phyloP scores from a whole-genome alignment of 2,329 filamentous ascomycete species.

The Trichocomaceae sp. region DNA sequence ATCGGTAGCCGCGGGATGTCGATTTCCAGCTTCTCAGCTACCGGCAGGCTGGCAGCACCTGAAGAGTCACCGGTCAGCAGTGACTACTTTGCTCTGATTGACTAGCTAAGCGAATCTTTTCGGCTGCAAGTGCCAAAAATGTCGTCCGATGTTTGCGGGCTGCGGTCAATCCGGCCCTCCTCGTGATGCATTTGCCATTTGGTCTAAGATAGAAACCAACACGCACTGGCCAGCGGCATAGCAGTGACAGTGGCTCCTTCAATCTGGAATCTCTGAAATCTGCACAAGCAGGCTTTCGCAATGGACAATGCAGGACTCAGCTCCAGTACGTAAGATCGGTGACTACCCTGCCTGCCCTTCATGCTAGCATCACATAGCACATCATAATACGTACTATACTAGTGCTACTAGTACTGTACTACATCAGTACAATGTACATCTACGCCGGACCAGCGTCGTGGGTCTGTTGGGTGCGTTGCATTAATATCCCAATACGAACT shows the following conservation, averaged over 20 bases:
- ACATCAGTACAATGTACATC: not conserved
- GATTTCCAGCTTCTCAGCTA: not conserved
- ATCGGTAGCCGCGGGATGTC: slow-evolving; percentile 7
- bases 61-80: not conserved
- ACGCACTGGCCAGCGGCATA: no score
- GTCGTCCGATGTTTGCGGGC: slow-evolving; percentile 2
- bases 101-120: not conserved
- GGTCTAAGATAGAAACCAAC: no score
- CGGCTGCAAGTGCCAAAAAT: not conserved
- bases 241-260: not conserved
- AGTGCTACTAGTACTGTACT: no score
- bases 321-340: slow-evolving; percentile 5
- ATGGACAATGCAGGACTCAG: slow-evolving; percentile 7
- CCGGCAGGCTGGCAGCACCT: not conserved
- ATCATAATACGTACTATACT: no score
- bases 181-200: no score
- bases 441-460: not conserved
- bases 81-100: not conserved
- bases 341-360: not conserved
- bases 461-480: slow-evolving; percentile 10
- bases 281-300: not conserved
- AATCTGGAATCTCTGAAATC: no score
- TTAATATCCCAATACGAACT: slow-evolving; percentile 1
- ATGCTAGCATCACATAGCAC: not conserved
- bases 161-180: not conserved